Conservation (phyloP, 2,329 filamentous ascomycete species). For the Colletotrichum eremochloae region DNA sequence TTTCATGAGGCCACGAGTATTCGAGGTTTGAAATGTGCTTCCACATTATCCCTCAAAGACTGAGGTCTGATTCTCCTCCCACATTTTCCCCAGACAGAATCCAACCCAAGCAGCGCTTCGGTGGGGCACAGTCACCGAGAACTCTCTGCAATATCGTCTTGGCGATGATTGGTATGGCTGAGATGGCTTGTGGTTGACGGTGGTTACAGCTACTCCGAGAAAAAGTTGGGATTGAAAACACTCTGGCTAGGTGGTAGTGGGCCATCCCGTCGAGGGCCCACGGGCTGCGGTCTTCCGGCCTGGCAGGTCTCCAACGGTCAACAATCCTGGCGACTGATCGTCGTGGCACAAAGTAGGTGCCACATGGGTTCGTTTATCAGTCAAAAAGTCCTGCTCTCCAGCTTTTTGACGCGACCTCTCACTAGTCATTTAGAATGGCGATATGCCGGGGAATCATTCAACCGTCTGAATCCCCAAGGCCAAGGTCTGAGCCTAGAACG, state of each 20-base stretch:
- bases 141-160: constrained; percentile 3
- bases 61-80: neutral
- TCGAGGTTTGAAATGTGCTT: neutral
- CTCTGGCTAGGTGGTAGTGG: constrained; percentile 15
- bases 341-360: neutral
- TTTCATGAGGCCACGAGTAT: neutral
- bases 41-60: neutral
- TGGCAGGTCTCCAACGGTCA: constrained; percentile 26
- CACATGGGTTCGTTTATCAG: neutral
- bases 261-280: constrained; percentile 22
- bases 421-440: neutral
- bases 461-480: neutral
- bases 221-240: constrained; percentile 14
- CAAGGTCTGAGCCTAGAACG: neutral
- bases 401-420: neutral
- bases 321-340: constrained; percentile 19
- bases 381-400: neutral
- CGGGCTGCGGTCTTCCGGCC: constrained; percentile 23
- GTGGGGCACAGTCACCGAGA: constrained; percentile 6
- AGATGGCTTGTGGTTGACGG: constrained; percentile 1
- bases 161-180: constrained; percentile 28
- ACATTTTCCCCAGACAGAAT: constrained; percentile 3
- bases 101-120: neutral
- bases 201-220: constrained; percentile 23
- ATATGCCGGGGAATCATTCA: neutral